A percentile compares a stretch with the other conserved stretches of the same genome.
Conservation (phyloP, 257 asterid genomes). For the Solanum arcanum region DNA sequence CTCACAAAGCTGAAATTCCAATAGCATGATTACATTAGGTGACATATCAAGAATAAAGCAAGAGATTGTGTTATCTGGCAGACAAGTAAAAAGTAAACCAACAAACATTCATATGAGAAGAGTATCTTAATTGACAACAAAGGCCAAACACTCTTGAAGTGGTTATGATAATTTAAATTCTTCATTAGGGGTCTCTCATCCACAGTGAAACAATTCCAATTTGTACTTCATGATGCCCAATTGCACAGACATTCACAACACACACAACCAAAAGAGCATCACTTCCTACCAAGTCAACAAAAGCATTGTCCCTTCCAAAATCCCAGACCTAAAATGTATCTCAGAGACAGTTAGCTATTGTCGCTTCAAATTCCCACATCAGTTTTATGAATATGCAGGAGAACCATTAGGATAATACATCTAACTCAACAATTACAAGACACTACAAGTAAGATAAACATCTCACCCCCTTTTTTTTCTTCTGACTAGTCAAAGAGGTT, state of each 20-base stretch:
- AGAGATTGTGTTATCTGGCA: not conserved
- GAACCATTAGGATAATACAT: not conserved
- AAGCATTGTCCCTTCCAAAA: not conserved
- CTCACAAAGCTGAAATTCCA: constrained; percentile 73
- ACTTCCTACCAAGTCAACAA: not conserved
- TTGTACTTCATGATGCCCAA: no score
- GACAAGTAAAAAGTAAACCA: not conserved
- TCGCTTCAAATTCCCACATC: not conserved
- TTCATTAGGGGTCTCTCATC: no score
- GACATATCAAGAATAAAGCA: not conserved
- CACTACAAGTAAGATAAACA: not conserved
- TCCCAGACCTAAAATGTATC: not conserved
- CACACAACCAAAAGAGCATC: no score
- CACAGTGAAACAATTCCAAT: no score
- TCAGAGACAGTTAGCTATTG: not conserved
- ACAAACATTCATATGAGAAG: not conserved
- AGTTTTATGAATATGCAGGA: not conserved
- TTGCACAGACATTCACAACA: no score
- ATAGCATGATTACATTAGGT: not conserved
- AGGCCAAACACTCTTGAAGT: no score
- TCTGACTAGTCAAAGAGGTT: not conserved
- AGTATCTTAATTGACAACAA: no score
- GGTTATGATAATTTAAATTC: no score
- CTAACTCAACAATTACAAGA: not conserved
- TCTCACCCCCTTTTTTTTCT: not conserved